Conservation (phyloP, 306 rosid species). For the Amphicarpaea edgeworthii region DNA sequence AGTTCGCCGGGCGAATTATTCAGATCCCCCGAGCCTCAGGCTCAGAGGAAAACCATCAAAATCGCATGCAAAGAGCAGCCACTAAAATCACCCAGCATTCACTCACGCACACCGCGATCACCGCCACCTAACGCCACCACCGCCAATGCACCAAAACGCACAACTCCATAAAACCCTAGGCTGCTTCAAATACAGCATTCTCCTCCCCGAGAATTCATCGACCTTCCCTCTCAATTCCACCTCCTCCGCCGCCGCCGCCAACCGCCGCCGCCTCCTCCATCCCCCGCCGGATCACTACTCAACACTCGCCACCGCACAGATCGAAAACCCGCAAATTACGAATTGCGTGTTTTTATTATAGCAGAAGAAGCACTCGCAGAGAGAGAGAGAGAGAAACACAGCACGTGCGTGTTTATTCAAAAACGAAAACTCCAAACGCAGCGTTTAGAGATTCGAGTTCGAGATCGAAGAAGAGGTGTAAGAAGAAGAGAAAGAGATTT, state of each 20-base stretch:
- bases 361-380: slow-evolving; percentile 10
- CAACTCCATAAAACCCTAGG: slow-evolving; percentile 54
- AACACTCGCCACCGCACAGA: slow-evolving; percentile 33
- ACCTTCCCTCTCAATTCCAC: slow-evolving; percentile 25
- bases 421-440: slow-evolving; percentile 30
- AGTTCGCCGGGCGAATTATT: slow-evolving; percentile 25
- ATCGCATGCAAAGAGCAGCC: slow-evolving; percentile 61
- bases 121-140: slow-evolving; percentile 40
- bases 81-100: slow-evolving; percentile 10
- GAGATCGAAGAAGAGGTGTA: slow-evolving; percentile 46
- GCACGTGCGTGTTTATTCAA: slow-evolving; percentile 1
- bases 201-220: slow-evolving; percentile 22
- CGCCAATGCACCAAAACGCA: slow-evolving; percentile 36
- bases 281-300: slow-evolving; percentile 46
- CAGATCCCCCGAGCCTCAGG: slow-evolving; percentile 90
- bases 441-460: slow-evolving; percentile 31
- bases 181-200: slow-evolving; percentile 87
- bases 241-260: slow-evolving; percentile 43
- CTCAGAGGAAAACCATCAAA: slow-evolving; percentile 79
- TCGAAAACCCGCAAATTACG: slow-evolving; percentile 41
- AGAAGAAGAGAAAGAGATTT: slow-evolving; percentile 16
- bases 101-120: slow-evolving; percentile 19
- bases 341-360: slow-evolving; percentile 17
- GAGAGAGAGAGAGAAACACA: slow-evolving; percentile 29
- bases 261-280: not conserved